Evolutionary conservation across 2,329 filamentous ascomycete genomes (phyloP).

Genomic region (Trichoderma breve): DNA sequence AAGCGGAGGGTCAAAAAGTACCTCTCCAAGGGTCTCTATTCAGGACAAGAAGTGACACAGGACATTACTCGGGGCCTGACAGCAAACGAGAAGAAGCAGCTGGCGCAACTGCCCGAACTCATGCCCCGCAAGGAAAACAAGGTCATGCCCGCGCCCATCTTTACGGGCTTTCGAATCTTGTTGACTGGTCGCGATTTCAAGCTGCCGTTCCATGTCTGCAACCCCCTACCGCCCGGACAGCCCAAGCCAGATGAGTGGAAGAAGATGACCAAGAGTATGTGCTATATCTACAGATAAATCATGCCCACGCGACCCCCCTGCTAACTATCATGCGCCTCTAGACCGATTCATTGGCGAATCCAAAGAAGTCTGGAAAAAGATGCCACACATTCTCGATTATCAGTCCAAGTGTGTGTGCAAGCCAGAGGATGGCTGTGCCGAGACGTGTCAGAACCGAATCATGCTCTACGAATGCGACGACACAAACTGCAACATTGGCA

Average conservation of each 20-base stretch:
- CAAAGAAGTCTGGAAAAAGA: slow-evolving; percentile 75
- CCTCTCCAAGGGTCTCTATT: slow-evolving; percentile 79
- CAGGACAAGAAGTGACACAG: slow-evolving; percentile 66
- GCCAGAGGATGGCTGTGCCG: slow-evolving; percentile 76
- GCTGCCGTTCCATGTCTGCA: slow-evolving; percentile 85
- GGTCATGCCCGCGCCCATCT: slow-evolving; percentile 73
- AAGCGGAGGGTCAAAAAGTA: slow-evolving; percentile 67
- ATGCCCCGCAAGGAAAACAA: slow-evolving; percentile 51
- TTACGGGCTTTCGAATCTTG: slow-evolving; percentile 68
- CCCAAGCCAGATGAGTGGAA: slow-evolving; percentile 92
- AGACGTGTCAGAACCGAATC: slow-evolving; percentile 88
- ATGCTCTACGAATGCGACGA: slow-evolving; percentile 98
- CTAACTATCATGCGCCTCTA: slow-evolving; percentile 39
- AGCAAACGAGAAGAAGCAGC: slow-evolving; percentile 49
- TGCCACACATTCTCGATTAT: slow-evolving; percentile 69
- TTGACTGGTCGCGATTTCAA: slow-evolving; percentile 78
- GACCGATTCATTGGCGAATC: slow-evolving; percentile 90
- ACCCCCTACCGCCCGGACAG: slow-evolving; percentile 78
- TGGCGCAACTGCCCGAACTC: slow-evolving; percentile 48
- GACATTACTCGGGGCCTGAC: slow-evolving; percentile 51
- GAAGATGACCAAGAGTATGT: slow-evolving; percentile 84
- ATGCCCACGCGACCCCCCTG: not conserved
- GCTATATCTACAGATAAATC: not conserved
- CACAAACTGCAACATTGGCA: slow-evolving; percentile 78
- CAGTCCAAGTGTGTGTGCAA: slow-evolving; percentile 76